Evolutionary conservation across 805 yeast genomes (phyloP).

Genomic region (Soucietia sequanensis): DNA sequence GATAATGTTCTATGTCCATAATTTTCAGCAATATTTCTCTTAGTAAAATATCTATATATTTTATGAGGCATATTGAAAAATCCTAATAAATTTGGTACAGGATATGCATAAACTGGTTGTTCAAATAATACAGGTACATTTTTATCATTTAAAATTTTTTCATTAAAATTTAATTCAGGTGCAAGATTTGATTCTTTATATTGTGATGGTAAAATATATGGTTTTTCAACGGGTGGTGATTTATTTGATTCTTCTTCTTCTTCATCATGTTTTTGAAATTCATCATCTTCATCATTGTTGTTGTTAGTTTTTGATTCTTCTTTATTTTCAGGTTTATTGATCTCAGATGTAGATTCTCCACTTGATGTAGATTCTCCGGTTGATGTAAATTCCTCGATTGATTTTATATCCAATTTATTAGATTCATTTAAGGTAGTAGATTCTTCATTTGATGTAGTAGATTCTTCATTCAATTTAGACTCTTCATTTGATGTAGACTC

Average conservation of each 20-base stretch:
- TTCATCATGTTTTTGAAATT: constrained; percentile 19
- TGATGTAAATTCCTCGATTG: background rate
- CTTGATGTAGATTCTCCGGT: background rate
- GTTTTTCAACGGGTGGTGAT: constrained; percentile 52
- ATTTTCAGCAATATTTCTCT: constrained; percentile 67
- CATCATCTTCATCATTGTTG: too few species aligned
- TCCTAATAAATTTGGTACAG: constrained; percentile 78
- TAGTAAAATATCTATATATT: constrained; percentile 74
- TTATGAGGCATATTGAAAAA: constrained; percentile 74
- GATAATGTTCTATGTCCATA: constrained; percentile 55
- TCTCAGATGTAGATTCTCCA: constrained; percentile 1
- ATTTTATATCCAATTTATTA: background rate
- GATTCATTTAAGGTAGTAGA: background rate
- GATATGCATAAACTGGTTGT: constrained; percentile 75
- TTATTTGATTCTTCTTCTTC: constrained; percentile 22
- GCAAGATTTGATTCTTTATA: constrained; percentile 58
- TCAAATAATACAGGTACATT: constrained; percentile 60
- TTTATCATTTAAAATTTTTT: constrained; percentile 24
- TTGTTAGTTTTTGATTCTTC: constrained; percentile 12
- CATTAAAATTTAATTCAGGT: constrained; percentile 50
- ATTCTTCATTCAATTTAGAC: constrained; percentile 4
- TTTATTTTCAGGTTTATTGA: constrained; percentile 6
- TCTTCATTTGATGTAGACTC: constrained; percentile 12
- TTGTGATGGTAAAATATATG: constrained; percentile 61
- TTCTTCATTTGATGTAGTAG: background rate